These are phyloP conservation scores for Phaffia australis DNA, from an alignment of 768 basidiomycete species.

Conservation along the genomic window DNA sequence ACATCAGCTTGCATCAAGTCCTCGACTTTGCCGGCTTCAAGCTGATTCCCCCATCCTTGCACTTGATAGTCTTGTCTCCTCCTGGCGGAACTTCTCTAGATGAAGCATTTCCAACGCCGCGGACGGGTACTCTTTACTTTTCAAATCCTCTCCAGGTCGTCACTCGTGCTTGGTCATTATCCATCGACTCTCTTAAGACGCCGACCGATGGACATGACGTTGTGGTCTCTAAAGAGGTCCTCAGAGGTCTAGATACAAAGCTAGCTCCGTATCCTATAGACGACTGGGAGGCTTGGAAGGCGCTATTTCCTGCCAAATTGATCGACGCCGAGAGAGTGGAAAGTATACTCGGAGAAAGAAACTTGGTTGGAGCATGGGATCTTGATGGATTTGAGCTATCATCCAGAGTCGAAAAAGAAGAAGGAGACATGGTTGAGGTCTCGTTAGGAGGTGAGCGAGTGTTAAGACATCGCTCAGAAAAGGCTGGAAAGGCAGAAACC, in stretches of 20 bases:
- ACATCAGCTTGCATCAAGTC: neutral
- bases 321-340: neutral
- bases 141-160: constrained; percentile 10
- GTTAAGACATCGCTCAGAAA: constrained; percentile 10
- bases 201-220: neutral
- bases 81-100: neutral
- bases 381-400: constrained; percentile 24
- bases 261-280: constrained; percentile 25
- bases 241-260: constrained; percentile 17
- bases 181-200: constrained; percentile 1
- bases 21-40: constrained; percentile 21
- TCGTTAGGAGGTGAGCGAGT: constrained; percentile 19
- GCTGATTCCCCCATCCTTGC: constrained; percentile 14
- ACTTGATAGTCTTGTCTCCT: constrained; percentile 17
- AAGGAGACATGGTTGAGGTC: neutral
- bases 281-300: neutral
- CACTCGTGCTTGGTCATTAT: neutral
- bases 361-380: constrained; percentile 9
- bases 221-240: neutral
- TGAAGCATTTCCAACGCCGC: neutral
- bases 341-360: neutral
- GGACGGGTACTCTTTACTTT: constrained; percentile 16
- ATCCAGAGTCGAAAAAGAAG: constrained; percentile 7
- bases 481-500: constrained; percentile 3
- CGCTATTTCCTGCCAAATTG: constrained; percentile 6